Evolutionary conservation across 148 eudicot genomes (phyloP).

Genomic region (Rhododendron williamsianum): DNA sequence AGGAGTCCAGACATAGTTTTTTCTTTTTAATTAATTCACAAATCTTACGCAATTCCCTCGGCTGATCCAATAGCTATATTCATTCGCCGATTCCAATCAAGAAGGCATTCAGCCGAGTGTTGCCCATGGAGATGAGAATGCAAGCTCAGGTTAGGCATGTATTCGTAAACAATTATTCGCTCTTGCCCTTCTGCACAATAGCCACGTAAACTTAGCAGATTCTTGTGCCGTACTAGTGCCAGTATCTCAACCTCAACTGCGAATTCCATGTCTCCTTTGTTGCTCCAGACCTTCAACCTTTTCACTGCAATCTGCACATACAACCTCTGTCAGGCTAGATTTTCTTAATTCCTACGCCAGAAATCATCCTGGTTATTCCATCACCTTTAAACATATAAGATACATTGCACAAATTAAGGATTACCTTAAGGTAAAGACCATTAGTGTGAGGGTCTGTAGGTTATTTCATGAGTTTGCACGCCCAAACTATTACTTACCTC

Average conservation of each 20-base stretch:
- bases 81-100: conserved; percentile 84
- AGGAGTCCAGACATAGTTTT: background rate
- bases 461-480: background rate
- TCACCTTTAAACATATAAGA: background rate
- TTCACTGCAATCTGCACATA: conserved; percentile 84
- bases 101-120: conserved; percentile 75
- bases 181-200: conserved; percentile 95
- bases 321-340: background rate
- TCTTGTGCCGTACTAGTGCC: conserved; percentile 80
- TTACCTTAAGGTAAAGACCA: background rate
- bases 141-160: conserved; percentile 81
- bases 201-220: conserved; percentile 75
- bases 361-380: background rate
- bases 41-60: conserved; percentile 79
- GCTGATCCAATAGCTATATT: conserved; percentile 80
- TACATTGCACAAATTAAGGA: background rate
- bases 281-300: conserved; percentile 86
- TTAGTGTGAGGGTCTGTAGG: background rate
- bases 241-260: conserved; percentile 77
- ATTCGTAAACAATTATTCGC: conserved; percentile 82
- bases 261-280: conserved; percentile 77
- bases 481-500: background rate
- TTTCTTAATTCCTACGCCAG: background rate
- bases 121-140: conserved; percentile 87
- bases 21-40: background rate